Evolutionary conservation across 164 flowering plant genomes (phyloP), one percentile per base, ranked within the genome.

Genomic region (Malania oleifera): DNA sequence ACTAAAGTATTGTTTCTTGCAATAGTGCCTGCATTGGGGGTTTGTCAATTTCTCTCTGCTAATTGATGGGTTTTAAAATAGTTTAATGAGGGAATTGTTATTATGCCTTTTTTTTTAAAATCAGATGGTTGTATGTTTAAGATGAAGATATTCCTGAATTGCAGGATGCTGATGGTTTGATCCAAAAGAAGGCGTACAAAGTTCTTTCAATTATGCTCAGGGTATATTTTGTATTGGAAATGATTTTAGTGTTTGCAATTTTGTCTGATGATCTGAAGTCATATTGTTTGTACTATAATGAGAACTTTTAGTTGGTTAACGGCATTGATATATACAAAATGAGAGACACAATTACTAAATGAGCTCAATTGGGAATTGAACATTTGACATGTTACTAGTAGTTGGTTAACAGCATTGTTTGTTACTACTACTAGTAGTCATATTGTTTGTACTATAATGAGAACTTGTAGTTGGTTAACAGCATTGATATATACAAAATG

Each of bases 101-200:
- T n/a, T n/a, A n/a, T 3, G 14, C 7, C 51, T 24, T 24, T 54
- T 50, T 52, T 17, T 9, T 58, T 52, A 40, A 47, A 47, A 34
- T 40, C 11, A 12, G 48, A 15, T 40, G 22, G 39, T 56, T 45
- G 27, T 10, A 14, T 26, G 52, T 26, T 41, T 12, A 31, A 50
- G 57, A 49, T 37, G 20, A 39, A 41, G 44, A 46, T 61, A 19
- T 56, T 60, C 43, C 41, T 59, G 20, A 28, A 44, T 63, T 80
- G 70, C 82, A 91, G 98, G 92, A 84, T 61, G 63, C 6, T 49
- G 89, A 83, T 38, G 81, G 96, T 63, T 38, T 83, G 63, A 64
- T 91, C 60, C 98, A 95, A 76, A 95, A 91, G 75, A 91, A 87
- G 75, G 96, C 96, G 28, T 95, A 91, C 72, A 95, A 86, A 76